Evolutionary conservation across 768 basidiomycete genomes (phyloP).

Genomic region (Calocybe cyanea): DNA sequence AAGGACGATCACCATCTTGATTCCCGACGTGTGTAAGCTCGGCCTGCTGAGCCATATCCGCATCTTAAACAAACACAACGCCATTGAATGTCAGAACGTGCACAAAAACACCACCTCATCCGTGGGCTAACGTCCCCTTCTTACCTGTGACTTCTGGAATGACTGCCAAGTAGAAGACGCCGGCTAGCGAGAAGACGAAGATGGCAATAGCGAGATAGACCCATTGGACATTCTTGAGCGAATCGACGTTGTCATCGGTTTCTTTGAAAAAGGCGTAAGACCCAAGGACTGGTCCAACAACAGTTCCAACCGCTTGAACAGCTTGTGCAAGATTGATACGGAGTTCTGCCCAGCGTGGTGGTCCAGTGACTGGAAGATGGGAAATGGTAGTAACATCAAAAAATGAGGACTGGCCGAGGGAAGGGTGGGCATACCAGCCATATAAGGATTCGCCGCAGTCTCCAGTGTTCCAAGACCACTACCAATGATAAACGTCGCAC

Average conservation of each 20-base stretch:
- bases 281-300: constrained; percentile 30
- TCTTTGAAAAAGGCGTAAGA: constrained; percentile 31
- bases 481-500: constrained; percentile 32
- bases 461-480: constrained; percentile 30
- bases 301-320: constrained; percentile 28
- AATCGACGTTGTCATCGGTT: constrained; percentile 25
- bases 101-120: too few relatives aligned
- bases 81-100: background rate
- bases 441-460: constrained; percentile 31
- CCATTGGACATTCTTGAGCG: constrained; percentile 31
- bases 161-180: constrained; percentile 28
- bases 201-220: constrained; percentile 30
- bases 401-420: too few relatives aligned
- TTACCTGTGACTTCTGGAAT: constrained; percentile 32
- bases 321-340: constrained; percentile 32
- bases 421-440: constrained; percentile 23
- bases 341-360: constrained; percentile 28
- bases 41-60: constrained; percentile 31
- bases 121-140: background rate
- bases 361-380: constrained; percentile 24
- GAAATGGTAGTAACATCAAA: background rate
- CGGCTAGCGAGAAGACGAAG: constrained; percentile 28
- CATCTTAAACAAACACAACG: constrained; percentile 18
- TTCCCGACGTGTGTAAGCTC: constrained; percentile 27
- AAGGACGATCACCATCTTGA: constrained; percentile 21